Evolutionary conservation across 768 basidiomycete species (phyloP).

Genomic region (Leccinum disarticulatum): DNA sequence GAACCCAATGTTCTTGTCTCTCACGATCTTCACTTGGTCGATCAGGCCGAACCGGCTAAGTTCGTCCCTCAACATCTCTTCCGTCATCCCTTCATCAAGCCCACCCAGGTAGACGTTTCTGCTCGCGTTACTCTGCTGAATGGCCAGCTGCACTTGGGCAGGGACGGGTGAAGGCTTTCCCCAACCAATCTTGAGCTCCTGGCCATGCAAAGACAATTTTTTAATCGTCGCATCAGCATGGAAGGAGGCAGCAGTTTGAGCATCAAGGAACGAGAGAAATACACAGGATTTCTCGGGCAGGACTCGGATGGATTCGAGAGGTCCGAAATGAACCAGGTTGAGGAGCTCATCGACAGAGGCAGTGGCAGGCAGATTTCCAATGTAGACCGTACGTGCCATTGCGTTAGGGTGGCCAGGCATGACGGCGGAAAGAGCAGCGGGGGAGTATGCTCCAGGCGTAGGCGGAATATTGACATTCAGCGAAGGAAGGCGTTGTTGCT

Average conservation of each 20-base stretch:
- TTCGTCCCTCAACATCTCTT: conserved; percentile 90
- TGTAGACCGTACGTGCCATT: conserved; percentile 90
- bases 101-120: conserved; percentile 97
- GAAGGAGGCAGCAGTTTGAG: conserved; percentile 90
- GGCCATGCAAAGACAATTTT: conserved; percentile 88
- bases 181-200: conserved; percentile 99
- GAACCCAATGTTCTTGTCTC: conserved; percentile 99
- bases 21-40: conserved; percentile 98
- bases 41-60: conserved; percentile 91
- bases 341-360: conserved; percentile 98
- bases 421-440: conserved; percentile 74
- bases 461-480: conserved; percentile 67
- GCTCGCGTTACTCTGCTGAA: conserved; percentile 89
- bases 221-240: conserved; percentile 96
- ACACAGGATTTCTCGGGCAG: conserved; percentile 97
- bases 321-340: conserved; percentile 96
- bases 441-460: conserved; percentile 74
- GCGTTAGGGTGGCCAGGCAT: conserved; percentile 57
- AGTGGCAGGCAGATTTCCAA: conserved; percentile 92
- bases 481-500: conserved; percentile 57
- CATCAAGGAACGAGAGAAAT: conserved; percentile 97
- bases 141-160: conserved; percentile 80
- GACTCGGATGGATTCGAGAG: conserved; percentile 91
- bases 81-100: conserved; percentile 85
- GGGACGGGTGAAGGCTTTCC: conserved; percentile 92